Base-by-base conservation (phyloP, 768 basidiomycete species). In the Suillus placidus region DNA sequence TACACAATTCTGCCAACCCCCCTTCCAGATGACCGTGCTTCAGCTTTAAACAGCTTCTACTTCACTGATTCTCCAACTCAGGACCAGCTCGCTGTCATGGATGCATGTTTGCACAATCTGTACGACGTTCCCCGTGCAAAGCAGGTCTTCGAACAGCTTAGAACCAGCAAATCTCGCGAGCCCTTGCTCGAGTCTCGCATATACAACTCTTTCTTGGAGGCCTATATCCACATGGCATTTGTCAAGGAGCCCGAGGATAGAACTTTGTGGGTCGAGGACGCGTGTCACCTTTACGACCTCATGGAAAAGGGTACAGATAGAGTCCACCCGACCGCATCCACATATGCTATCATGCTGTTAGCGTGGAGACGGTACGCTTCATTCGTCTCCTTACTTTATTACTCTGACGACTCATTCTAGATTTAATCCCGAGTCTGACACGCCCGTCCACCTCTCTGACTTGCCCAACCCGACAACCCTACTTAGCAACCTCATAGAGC, bases 71-170 rank as follows among this genome's bases (percentile, higher is more conserved):
- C 92, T 0, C 74, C 79, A 0, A 87, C 89, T 0, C 85, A 88
- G 54, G 92, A 94, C 74, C 81, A 85, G 63, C 74, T 93, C 13
- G 87, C 91, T 0, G 84, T 96, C 68, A 91, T 96, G 78, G 88
- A 92, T 70, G 92, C 93, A 5, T 96, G 95, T 73, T 78, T 96
- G 14, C 84, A 90, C 74, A 86, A 90, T 67, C 72, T 86, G 3
- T 87, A 90, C 74, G 92, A 95, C 73, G 87, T 95, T 0, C 81
- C 84, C 0, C 90, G 95, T 6, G 94, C 94, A 8, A 87, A 87
- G 68, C 79, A 81, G 43, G 84, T 96, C 30, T 94, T 95, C 68
- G 84, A 87, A 56, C 81, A 83, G 10, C 76, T 95, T 43, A 85
- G 89, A 7, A 75, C 77, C 67, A 68, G 75, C 0, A 64, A 76